Evolutionary conservation across 169 alveolate species (phyloP), one percentile per base, ranked within the genome.

Genomic region (Plasmodium reichenowi): DNA sequence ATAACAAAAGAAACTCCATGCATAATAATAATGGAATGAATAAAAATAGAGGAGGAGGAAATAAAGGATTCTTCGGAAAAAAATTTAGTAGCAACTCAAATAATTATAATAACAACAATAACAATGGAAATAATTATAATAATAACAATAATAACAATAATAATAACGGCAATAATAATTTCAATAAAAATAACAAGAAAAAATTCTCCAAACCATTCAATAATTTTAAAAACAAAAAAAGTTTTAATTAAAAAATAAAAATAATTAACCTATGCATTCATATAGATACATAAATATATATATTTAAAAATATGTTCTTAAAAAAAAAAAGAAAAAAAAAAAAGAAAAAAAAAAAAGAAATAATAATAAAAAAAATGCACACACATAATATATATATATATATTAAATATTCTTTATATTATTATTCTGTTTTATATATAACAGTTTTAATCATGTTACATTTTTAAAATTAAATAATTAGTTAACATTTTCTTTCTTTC

Each of bases 141-240:
- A 58, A 20, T 48, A 43, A 29, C 13, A 7, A 29, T 48, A 70
- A 70, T 24, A 12, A n/a, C 6, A 9, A 32, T 32, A 72, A 72
- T 32, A 72, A 54, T 20, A 43, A 59, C 2, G 29, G 29, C 1
- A 26, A 26, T 26, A 26, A 26, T 26, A 15, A 15, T 59, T 15
- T 9, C 3, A 59, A 59, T 59, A 26, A 17, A 59, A 20, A 59
- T 3, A 29, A 60, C 47, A 12, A 26, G 45, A 70, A 10, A 4
- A 56, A 32, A 32, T 32, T 32, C 7, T 56, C 64, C 22, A 76
- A 76, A 38, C 88, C 88, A 24, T 75, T 75, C 29, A 75, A 75
- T 32, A 75, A 75, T 29, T 75, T 75, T 67, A 75, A 75, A 56
- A 76, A 76, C 60, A 76, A 32, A 56, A 76, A 76, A 22, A 76